Evolutionary conservation across 208 protist species (phyloP).

Genomic region (Entamoeba histolytica): DNA sequence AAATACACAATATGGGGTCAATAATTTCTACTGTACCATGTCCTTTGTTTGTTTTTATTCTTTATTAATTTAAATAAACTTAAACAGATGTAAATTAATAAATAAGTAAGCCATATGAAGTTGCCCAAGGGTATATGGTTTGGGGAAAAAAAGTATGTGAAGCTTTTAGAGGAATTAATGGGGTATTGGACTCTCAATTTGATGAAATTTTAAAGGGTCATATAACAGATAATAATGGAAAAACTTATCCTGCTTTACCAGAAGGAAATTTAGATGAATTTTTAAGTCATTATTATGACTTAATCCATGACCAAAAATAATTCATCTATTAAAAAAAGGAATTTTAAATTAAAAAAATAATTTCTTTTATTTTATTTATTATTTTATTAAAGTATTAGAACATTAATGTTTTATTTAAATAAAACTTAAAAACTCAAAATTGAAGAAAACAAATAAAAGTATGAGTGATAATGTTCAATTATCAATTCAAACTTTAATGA

Average conservation of each 20-base stretch:
- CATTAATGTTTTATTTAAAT: too few relatives aligned
- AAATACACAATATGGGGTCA: neutral
- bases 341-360: too few relatives aligned
- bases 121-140: neutral
- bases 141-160: neutral
- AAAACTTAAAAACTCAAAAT: too few relatives aligned
- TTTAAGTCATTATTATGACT: neutral
- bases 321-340: too few relatives aligned
- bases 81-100: neutral
- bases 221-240: neutral
- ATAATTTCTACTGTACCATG: neutral
- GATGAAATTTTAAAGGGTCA: neutral
- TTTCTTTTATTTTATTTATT: too few relatives aligned
- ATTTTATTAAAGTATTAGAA: too few relatives aligned
- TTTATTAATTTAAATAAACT: too few relatives aligned
- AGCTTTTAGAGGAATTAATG: neutral
- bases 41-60: neutral
- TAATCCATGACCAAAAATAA: too few relatives aligned
- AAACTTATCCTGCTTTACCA: neutral
- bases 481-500: too few relatives aligned
- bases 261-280: neutral
- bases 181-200: neutral
- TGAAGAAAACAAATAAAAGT: too few relatives aligned
- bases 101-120: neutral
- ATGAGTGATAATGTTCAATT: too few relatives aligned